Evolutionary conservation across 2,329 filamentous ascomycete genomes (phyloP).

Genomic region (Hysterium pulicare): DNA sequence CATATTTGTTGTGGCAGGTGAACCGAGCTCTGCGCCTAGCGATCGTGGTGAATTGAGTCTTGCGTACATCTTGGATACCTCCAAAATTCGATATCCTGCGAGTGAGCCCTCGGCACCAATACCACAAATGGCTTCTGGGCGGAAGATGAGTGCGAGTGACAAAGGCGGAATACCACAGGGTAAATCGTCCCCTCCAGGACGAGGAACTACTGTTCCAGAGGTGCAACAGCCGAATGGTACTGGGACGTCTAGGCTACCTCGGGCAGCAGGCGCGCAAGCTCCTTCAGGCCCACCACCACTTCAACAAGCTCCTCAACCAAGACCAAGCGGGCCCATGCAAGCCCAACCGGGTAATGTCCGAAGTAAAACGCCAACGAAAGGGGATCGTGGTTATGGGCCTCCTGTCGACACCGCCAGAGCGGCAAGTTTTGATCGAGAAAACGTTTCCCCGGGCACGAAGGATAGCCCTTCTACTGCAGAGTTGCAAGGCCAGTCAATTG

Average conservation of each 20-base stretch:
- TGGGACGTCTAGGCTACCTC: conserved; percentile 55
- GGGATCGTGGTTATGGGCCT: conserved; percentile 45
- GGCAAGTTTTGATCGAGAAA: conserved; percentile 46
- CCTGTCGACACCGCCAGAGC: conserved; percentile 41
- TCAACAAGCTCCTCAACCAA: conserved; percentile 59
- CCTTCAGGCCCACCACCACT: conserved; percentile 63
- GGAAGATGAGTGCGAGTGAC: conserved; percentile 48
- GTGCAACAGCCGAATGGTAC: conserved; percentile 34
- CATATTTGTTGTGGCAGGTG: conserved; percentile 87
- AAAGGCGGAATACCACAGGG: conserved; percentile 40
- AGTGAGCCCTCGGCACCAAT: conserved; percentile 57
- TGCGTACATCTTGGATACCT: conserved; percentile 89
- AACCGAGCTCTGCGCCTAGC: conserved; percentile 82
- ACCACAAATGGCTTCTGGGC: conserved; percentile 32
- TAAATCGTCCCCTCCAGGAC: conserved; percentile 32
- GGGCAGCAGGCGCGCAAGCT: conserved; percentile 57
- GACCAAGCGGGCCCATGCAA: conserved; percentile 41
- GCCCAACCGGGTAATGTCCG: conserved; percentile 13
- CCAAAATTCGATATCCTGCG: conserved; percentile 87
- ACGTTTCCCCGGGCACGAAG: conserved; percentile 46
- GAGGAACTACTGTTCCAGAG: conserved; percentile 42
- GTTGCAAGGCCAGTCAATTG: conserved; percentile 10
- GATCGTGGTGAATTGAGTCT: conserved; percentile 81
- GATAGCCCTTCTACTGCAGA: conserved; percentile 28
- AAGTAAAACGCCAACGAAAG: conserved; percentile 53